Evolutionary conservation across 805 yeast genomes (phyloP), one percentile per base, ranked within the genome.

Genomic region (Wickerhamiella azyma): DNA sequence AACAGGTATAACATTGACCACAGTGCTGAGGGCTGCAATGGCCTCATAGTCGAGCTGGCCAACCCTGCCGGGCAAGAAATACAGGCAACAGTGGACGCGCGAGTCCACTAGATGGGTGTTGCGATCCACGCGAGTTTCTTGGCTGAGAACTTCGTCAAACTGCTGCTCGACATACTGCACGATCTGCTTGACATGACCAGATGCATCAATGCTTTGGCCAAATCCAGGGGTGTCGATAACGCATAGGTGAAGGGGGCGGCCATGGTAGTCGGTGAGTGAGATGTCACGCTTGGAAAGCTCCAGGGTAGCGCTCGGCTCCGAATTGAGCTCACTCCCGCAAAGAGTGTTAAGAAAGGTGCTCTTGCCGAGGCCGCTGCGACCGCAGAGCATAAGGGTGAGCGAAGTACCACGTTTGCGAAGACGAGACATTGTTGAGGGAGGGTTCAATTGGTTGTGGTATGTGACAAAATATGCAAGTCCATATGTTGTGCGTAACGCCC

Each of bases 61-160:
- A 2, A 67, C 62, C 8, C 72, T 69, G 7, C 77, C 71, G 24
- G 79, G 71, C 46, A 86, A 71, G 53, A 86, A 83, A 65, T 85
- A 86, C 47, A 86, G 63, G 54, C 86, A 75, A n/a, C 71, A 85
- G 58, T 83, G 94, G 26, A 83, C 85, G 48, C 92, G 70, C n/a
- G 77, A 75, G 62, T 83, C 94, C 35, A 67, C 67, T 48, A 75
- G 75, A 42, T 84, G 69, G 21, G 94, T 94, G 59, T 85, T 84
- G 71, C 96, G 79, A 62, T 74, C 74, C 52, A 86, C 84, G 52
- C 89, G 71, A 1, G 92, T 82, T 61, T 86, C 96, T 60, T 86
- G 95, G 1, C 84, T 85, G 40, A 86, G 70, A 0, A 83, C 59
- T 13, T 52, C 68, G 53, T 81, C 86, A 59, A 79, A 81, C 59